These are phyloP conservation scores for Hypoxylon sp. DNA, from an alignment of 2,329 filamentous ascomycete genomes.

Conservation along the genomic window DNA sequence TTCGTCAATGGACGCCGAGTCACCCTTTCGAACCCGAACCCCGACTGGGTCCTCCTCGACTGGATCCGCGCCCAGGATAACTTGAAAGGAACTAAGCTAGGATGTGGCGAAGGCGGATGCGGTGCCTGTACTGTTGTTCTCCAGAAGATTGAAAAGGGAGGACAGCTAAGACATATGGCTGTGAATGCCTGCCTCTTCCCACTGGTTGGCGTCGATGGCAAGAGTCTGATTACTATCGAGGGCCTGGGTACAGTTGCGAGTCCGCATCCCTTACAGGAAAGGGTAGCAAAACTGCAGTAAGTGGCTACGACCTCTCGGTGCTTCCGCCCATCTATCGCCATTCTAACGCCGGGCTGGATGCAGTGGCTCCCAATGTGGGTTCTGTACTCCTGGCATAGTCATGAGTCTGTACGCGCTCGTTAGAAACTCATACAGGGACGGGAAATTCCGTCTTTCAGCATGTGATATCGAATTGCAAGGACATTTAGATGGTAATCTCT, in stretches of 20 bases:
- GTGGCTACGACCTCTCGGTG: conserved; percentile 4
- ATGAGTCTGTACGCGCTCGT: conserved; percentile 95
- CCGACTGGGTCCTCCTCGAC: conserved; percentile 53
- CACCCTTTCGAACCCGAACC: conserved; percentile 48
- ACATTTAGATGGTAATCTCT: conserved; percentile 94
- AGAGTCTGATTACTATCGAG: conserved; percentile 96
- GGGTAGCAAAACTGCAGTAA: conserved; percentile 76
- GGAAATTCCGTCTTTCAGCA: conserved; percentile 76
- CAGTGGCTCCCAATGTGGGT: conserved; percentile 91
- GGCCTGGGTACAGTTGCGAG: conserved; percentile 87
- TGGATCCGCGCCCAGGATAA: conserved; percentile 48
- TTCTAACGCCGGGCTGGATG: conserved; percentile 47
- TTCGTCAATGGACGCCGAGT: conserved; percentile 51
- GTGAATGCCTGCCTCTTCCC: conserved; percentile 96
- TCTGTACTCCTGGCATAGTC: conserved; percentile 96
- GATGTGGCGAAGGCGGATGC: conserved; percentile 94
- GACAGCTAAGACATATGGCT: conserved; percentile 88
- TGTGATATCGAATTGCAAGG: conserved; percentile 88
- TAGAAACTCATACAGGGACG: conserved; percentile 58
- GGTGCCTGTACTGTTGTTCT: conserved; percentile 95
- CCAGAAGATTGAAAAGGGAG: conserved; percentile 86
- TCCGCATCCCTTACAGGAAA: conserved; percentile 89
- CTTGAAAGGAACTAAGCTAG: conserved; percentile 57
- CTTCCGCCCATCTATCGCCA: neutral
- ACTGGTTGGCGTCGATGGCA: conserved; percentile 90